Evolutionary conservation across 345 rosid species (phyloP).

Genomic region (Gynandropsis gynandra): DNA sequence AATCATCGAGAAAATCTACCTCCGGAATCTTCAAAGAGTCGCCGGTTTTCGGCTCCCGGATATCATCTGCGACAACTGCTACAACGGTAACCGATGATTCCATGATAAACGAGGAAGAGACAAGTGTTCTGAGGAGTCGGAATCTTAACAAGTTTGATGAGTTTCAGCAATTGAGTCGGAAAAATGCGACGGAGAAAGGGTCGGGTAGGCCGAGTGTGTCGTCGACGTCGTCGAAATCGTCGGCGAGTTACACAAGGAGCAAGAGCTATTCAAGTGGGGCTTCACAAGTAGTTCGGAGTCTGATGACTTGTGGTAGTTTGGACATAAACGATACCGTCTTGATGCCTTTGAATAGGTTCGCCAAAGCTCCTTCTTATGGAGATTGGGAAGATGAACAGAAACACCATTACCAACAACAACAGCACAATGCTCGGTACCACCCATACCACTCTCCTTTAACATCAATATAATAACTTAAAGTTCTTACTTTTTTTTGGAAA

Average conservation of each 20-base stretch:
- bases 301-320: slow-evolving; percentile 44
- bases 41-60: slow-evolving; percentile 31
- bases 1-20: slow-evolving; percentile 7
- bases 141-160: not conserved
- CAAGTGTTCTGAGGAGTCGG: slow-evolving; percentile 11
- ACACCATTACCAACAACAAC: slow-evolving; percentile 27
- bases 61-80: slow-evolving; percentile 21
- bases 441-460: slow-evolving; percentile 6
- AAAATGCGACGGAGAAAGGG: not conserved
- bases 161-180: not conserved
- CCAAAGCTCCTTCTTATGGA: slow-evolving; percentile 22
- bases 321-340: slow-evolving; percentile 44
- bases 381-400: slow-evolving; percentile 32
- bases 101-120: slow-evolving; percentile 22
- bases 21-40: slow-evolving; percentile 28
- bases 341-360: slow-evolving; percentile 28
- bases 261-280: slow-evolving; percentile 37
- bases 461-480: not conserved
- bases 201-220: slow-evolving; percentile 17
- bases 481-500: not conserved
- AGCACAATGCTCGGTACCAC: slow-evolving; percentile 31
- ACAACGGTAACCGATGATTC: slow-evolving; percentile 37
- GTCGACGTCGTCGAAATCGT: slow-evolving; percentile 25
- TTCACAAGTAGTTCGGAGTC: slow-evolving; percentile 37
- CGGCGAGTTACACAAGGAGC: slow-evolving; percentile 25